Evolutionary conservation across 2,329 filamentous ascomycete genomes (phyloP).

Genomic region (Apiospora saccharicola): DNA sequence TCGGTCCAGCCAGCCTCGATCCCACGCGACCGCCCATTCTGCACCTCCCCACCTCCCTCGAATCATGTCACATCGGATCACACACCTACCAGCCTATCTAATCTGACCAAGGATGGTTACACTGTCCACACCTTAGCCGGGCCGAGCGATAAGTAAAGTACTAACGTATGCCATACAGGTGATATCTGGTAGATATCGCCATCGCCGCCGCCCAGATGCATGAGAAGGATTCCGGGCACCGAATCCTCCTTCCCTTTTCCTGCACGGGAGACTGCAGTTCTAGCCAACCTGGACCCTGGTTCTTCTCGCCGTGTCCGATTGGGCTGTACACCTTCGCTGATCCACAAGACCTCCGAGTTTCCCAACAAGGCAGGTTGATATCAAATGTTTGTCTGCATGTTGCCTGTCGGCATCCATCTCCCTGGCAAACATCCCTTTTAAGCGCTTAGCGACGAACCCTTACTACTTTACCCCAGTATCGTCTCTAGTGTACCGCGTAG

Average conservation of each 20-base stretch:
- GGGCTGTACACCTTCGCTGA: not conserved
- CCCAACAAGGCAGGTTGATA: constrained; percentile 5
- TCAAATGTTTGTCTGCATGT: not conserved
- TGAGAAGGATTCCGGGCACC: not conserved
- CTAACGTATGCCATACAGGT: not conserved
- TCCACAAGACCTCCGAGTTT: not conserved
- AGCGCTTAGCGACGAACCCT: not conserved
- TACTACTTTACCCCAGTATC: not conserved
- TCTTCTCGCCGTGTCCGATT: not conserved
- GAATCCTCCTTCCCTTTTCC: not conserved
- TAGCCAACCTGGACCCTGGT: not conserved
- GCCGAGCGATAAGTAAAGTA: not conserved
- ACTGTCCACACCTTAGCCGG: not conserved
- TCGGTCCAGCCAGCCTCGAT: not conserved
- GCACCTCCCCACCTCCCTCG: constrained; percentile 1
- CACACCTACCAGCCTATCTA: not conserved
- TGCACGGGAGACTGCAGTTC: too few species aligned
- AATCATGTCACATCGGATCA: constrained; percentile 8
- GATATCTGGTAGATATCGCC: not conserved
- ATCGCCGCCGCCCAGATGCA: not conserved
- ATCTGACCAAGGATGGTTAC: not conserved
- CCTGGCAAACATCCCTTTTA: not conserved
- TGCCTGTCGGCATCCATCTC: not conserved
- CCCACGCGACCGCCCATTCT: not conserved
- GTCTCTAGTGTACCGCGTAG: not conserved